Evolutionary conservation across 169 alveolate species (phyloP).

Genomic region (Sarcocystis neurona): DNA sequence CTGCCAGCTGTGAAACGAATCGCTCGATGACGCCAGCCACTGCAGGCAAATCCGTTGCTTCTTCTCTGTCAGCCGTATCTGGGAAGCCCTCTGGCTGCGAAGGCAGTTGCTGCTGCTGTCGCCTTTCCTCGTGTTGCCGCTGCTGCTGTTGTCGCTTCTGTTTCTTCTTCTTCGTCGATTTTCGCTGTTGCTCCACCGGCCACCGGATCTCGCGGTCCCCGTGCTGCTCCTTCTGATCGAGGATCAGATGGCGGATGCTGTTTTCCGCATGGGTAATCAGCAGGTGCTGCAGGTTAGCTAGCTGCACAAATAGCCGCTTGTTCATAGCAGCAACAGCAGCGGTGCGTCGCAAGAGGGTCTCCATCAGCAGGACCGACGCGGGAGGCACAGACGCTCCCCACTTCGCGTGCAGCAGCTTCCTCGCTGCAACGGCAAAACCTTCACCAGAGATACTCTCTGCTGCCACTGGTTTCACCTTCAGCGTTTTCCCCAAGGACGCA

Average conservation of each 20-base stretch:
- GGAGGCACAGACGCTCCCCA: not conserved
- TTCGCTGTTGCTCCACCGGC: not conserved
- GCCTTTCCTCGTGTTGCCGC: too few species aligned
- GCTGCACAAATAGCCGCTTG: not conserved
- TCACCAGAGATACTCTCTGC: too few species aligned
- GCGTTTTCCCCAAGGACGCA: too few species aligned
- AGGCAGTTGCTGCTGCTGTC: too few species aligned
- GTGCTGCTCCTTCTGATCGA: not conserved
- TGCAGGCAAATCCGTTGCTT: not conserved
- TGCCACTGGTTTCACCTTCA: too few species aligned
- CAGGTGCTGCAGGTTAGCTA: conserved; percentile 7
- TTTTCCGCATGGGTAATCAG: not conserved
- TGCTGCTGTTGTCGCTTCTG: too few species aligned
- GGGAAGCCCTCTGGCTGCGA: too few species aligned
- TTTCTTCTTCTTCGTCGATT: not conserved
- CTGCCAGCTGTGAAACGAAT: not conserved
- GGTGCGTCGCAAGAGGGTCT: not conserved
- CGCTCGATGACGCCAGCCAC: not conserved
- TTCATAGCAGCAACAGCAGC: not conserved
- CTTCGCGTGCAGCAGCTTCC: not conserved
- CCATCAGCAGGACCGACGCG: not conserved
- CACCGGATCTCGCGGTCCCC: not conserved
- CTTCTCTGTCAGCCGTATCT: too few species aligned
- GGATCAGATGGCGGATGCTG: not conserved
- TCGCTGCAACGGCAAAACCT: too few species aligned